Conservation (phyloP, 768 basidiomycete species). For the Postia placenta region DNA sequence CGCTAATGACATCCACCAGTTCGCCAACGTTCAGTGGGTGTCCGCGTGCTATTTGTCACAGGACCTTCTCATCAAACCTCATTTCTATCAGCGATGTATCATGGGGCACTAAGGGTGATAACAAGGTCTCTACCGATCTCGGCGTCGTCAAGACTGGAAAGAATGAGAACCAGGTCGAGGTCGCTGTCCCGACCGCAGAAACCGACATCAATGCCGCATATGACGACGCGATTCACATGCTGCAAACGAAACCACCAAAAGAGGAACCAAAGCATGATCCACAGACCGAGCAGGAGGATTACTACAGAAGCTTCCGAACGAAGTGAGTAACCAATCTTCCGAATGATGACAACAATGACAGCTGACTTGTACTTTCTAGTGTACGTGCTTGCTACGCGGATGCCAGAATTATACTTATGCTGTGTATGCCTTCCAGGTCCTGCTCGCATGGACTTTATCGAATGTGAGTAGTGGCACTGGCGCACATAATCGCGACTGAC, state of each 20-base stretch:
- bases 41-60: neutral
- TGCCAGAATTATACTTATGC: too few relatives aligned
- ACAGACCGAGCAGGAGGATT: conserved; percentile 72
- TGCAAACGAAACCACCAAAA: conserved; percentile 75
- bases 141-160: conserved; percentile 68
- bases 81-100: conserved; percentile 58
- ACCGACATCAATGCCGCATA: conserved; percentile 88
- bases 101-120: conserved; percentile 96
- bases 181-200: conserved; percentile 77
- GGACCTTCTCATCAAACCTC: neutral
- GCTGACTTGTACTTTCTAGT: conserved; percentile 7
- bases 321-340: conserved; percentile 46
- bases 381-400: neutral
- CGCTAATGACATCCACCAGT: conserved; percentile 42
- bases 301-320: conserved; percentile 84
- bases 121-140: conserved; percentile 78
- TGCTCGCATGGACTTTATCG: conserved; percentile 84
- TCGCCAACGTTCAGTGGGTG: conserved; percentile 70
- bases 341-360: conserved; percentile 1
- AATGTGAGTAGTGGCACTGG: conserved; percentile 70
- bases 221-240: conserved; percentile 82
- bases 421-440: conserved; percentile 38
- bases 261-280: conserved; percentile 56
- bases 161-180: conserved; percentile 81
- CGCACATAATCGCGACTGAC: too few relatives aligned